These are phyloP conservation scores for Aspergillus cejpii DNA, from an alignment of 2,329 filamentous ascomycete genomes.

Conservation along the genomic window DNA sequence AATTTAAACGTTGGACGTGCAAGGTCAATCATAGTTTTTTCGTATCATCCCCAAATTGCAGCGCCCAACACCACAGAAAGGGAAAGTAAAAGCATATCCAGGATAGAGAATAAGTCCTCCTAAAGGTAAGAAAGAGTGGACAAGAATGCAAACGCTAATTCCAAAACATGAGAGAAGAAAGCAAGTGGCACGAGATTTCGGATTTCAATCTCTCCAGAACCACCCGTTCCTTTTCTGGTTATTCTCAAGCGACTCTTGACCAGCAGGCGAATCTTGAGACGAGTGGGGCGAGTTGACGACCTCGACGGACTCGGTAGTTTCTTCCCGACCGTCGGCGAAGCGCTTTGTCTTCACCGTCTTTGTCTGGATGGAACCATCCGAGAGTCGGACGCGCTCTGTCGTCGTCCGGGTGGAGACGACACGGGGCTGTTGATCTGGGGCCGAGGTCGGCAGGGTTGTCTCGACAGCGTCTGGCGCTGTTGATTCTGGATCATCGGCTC, in stretches of 20 bases:
- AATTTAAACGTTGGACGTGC: background rate
- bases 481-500: slow-evolving; percentile 18
- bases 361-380: slow-evolving; percentile 54
- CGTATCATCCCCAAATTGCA: background rate
- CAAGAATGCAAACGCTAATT: background rate
- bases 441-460: slow-evolving; percentile 1
- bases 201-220: slow-evolving; percentile 35
- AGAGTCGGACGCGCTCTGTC: slow-evolving; percentile 49
- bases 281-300: slow-evolving; percentile 22
- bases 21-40: background rate
- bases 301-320: slow-evolving; percentile 51
- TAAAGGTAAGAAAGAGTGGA: background rate
- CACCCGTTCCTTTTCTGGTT: slow-evolving; percentile 23
- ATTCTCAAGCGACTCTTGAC: slow-evolving; percentile 7
- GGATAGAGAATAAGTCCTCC: no score
- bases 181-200: background rate
- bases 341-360: slow-evolving; percentile 53
- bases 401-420: slow-evolving; percentile 53
- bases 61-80: background rate
- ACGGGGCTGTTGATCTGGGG: slow-evolving; percentile 13
- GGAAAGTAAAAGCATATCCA: no score
- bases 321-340: slow-evolving; percentile 56
- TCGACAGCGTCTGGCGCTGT: background rate
- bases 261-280: slow-evolving; percentile 7
- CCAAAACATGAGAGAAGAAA: background rate